Base-by-base conservation (phyloP, 306 rosid genomes). In the Parietaria judaica region DNA sequence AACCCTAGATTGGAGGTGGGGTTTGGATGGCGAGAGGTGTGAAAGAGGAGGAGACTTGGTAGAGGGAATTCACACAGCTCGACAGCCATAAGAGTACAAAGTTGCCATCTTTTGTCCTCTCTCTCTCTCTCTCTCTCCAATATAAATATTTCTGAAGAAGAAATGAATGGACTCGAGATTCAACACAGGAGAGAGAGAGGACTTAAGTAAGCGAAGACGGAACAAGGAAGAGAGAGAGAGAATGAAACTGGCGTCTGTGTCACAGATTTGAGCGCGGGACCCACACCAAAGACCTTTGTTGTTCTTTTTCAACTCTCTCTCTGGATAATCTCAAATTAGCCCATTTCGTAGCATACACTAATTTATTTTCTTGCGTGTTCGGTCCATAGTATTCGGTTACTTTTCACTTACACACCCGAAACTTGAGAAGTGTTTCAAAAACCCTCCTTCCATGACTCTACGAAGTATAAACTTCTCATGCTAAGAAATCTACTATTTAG, bases 1-100 rank as follows among this genome's bases (percentile, higher is more conserved):
- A 84, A 80, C 94, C 95, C 97, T 88, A 94, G 91, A 86, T 84
- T 94, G 83, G 77, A 70, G 69, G 75, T 74, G 85, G 45, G 64
- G 58, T 81, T 69, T 62, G 84, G 80, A 54, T 79, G 79, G 74
- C 76, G 90, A 65, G 71, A 76, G 86, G 89, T 81, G 94, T 73
- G 88, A 87, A 83, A 75, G 83, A 70, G 67, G 78, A 55, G 83
- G 83, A 41, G 45, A 83, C 83, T 63, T 72, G n/a, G 84, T 81
- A 73, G 84, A 83, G 82, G 76, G 55, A 79, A 63, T 77, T 83
- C 90, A 83, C 85, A 70, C 80, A 61, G 62, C 76, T 78, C 14
- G 54, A 64, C 63, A 46, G 14, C 70, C 61, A 74, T 41, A 68
- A 78, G 82, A 74, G 75, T 65, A 80, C 87, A 81, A 81, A 77